Percentiles rank a stretch among this genome's conserved stretches.
These are phyloP conservation scores for Thozetella sp. DNA, from an alignment of 495 filamentous ascomycete genomes.

Conservation along the genomic window DNA sequence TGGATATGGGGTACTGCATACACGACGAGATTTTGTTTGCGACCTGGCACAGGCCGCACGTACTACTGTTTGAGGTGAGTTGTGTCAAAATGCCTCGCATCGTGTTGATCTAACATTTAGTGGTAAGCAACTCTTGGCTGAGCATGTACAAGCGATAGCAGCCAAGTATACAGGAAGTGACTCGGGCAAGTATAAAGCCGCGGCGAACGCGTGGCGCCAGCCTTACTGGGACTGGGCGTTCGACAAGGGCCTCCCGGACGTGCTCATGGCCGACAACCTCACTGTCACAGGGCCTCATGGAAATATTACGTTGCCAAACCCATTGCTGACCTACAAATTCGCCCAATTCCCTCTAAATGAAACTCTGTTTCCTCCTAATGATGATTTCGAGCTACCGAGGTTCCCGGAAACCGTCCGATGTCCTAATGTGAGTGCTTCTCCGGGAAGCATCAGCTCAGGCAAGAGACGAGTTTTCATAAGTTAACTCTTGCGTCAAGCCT, in stretches of 20 bases:
- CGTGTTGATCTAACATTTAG: background rate
- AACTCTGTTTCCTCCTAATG: slow-evolving; percentile 14
- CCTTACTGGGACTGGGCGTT: slow-evolving; percentile 31
- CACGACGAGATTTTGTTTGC: slow-evolving; percentile 6
- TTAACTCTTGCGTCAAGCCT: no score
- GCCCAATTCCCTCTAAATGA: slow-evolving; percentile 21
- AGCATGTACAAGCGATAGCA: background rate
- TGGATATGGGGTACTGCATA: slow-evolving; percentile 3
- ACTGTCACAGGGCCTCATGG: slow-evolving; percentile 23
- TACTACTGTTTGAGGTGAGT: slow-evolving; percentile 4
- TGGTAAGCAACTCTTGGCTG: background rate
- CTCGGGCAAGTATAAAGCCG: background rate
- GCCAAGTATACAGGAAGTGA: background rate
- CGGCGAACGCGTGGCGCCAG: slow-evolving; percentile 3
- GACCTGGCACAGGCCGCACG: slow-evolving; percentile 3
- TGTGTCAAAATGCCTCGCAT: no score
- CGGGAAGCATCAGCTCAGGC: no score
- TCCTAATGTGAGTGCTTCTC: slow-evolving; percentile 1
- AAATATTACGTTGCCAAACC: slow-evolving; percentile 17
- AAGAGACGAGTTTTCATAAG: no score
- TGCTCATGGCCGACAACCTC: slow-evolving; percentile 13
- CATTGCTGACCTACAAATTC: slow-evolving; percentile 25
- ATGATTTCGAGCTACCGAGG: slow-evolving; percentile 11
- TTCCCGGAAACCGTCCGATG: slow-evolving; percentile 10
- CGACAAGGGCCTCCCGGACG: slow-evolving; percentile 14